phyloP scores from a whole-genome alignment of 2,329 filamentous ascomycete species.

The Fusarium nisikadoi region DNA sequence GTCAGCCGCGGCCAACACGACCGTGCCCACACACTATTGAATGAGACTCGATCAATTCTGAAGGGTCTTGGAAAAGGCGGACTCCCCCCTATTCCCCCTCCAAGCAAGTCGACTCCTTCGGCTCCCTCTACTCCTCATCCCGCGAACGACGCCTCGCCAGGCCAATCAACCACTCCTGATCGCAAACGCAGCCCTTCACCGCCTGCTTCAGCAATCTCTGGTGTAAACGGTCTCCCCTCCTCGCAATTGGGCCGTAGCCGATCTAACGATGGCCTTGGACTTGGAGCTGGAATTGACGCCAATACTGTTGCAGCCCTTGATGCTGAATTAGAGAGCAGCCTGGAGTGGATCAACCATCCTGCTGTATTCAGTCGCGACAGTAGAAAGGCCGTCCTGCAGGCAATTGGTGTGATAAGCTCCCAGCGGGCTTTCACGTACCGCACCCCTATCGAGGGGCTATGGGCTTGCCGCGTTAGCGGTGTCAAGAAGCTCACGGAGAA shows the following conservation, averaged over 20 bases:
- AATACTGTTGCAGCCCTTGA: conserved; percentile 87
- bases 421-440: conserved; percentile 95
- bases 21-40: conserved; percentile 88
- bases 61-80: conserved; percentile 97
- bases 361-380: conserved; percentile 94
- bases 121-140: conserved; percentile 61
- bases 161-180: conserved; percentile 60
- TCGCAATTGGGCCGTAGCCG: conserved; percentile 61
- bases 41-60: conserved; percentile 92
- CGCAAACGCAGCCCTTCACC: conserved; percentile 67
- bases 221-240: conserved; percentile 52
- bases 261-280: conserved; percentile 67
- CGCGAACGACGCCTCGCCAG: conserved; percentile 57
- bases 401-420: conserved; percentile 95
- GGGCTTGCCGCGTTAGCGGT: conserved; percentile 84
- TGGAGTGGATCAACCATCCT: conserved; percentile 98
- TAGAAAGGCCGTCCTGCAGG: conserved; percentile 93
- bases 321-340: conserved; percentile 85
- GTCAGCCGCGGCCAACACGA: conserved; percentile 94
- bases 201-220: conserved; percentile 59
- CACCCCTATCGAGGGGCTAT: conserved; percentile 87
- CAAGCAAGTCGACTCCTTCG: conserved; percentile 52
- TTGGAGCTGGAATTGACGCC: conserved; percentile 82
- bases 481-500: conserved; percentile 84
- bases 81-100: conserved; percentile 84